Conservation (phyloP, 148 eudicot species). For the Camellia granthamiana region DNA sequence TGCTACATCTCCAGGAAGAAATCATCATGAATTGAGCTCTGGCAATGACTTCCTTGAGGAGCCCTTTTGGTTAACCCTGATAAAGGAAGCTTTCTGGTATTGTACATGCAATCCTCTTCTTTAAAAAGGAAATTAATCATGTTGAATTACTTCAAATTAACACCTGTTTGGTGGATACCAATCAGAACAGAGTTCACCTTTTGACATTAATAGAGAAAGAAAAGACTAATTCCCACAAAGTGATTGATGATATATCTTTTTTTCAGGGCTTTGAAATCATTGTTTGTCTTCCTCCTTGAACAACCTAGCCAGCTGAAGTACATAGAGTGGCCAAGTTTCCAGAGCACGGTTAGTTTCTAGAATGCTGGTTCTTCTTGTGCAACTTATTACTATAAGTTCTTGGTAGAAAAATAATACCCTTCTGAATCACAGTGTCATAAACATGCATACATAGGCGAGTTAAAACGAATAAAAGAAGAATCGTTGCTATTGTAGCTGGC, state of each 20-base stretch:
- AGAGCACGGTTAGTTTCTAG: conserved; percentile 56
- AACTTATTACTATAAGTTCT: neutral
- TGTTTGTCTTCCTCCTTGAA: conserved; percentile 44
- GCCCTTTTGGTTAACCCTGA: conserved; percentile 35
- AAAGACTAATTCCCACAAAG: neutral
- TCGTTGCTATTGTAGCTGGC: neutral
- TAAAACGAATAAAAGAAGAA: neutral
- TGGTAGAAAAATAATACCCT: neutral
- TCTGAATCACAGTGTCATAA: neutral
- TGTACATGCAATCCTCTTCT: neutral
- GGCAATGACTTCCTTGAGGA: conserved; percentile 32
- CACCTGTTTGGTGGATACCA: neutral
- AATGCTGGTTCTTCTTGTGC: neutral
- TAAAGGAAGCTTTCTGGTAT: conserved; percentile 38
- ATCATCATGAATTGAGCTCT: conserved; percentile 25
- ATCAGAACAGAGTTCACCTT: neutral
- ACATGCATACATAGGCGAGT: neutral
- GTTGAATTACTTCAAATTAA: neutral
- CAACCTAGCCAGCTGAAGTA: conserved; percentile 67
- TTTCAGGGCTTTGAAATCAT: conserved; percentile 36
- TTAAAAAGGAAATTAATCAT: neutral
- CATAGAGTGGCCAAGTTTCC: conserved; percentile 83
- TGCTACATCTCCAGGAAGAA: conserved; percentile 35
- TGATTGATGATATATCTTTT: neutral
- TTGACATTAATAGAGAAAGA: neutral